Conservation (phyloP, 78 protist genomes). For the Speleostelium caveatum region DNA sequence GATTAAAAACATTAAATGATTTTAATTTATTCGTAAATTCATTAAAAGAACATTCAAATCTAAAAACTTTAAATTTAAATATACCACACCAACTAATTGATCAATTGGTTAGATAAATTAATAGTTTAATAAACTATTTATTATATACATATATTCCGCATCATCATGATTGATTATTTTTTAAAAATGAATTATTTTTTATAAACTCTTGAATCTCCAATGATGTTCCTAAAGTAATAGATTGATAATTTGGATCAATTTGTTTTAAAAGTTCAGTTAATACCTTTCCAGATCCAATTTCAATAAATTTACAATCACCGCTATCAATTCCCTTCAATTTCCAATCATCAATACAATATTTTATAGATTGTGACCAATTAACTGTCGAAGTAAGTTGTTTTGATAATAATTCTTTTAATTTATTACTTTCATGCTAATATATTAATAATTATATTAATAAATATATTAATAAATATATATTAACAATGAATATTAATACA, state of each 20-base stretch:
- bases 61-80: too few relatives aligned
- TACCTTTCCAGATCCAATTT: conserved; percentile 50
- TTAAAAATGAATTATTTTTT: background rate
- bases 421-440: background rate
- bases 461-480: background rate
- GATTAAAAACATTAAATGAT: too few relatives aligned
- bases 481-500: background rate
- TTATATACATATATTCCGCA: too few relatives aligned
- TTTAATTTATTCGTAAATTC: too few relatives aligned
- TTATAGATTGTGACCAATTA: conserved; percentile 23
- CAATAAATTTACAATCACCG: conserved; percentile 25
- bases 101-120: too few relatives aligned
- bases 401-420: conserved; percentile 17
- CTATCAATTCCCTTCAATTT: background rate
- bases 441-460: background rate
- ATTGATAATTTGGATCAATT: background rate
- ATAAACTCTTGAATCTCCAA: conserved; percentile 12
- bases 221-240: conserved; percentile 5
- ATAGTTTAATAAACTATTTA: too few relatives aligned
- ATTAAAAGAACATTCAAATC: too few relatives aligned
- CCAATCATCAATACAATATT: conserved; percentile 58
- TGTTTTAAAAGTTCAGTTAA: conserved; percentile 37
- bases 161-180: background rate
- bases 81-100: too few relatives aligned
- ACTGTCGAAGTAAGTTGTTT: conserved; percentile 36